A percentile compares a stretch with the other conserved stretches of the same genome.
Evolutionary conservation across 2,329 filamentous ascomycete species (phyloP).

Genomic region (Periglandula ipomoeae): DNA sequence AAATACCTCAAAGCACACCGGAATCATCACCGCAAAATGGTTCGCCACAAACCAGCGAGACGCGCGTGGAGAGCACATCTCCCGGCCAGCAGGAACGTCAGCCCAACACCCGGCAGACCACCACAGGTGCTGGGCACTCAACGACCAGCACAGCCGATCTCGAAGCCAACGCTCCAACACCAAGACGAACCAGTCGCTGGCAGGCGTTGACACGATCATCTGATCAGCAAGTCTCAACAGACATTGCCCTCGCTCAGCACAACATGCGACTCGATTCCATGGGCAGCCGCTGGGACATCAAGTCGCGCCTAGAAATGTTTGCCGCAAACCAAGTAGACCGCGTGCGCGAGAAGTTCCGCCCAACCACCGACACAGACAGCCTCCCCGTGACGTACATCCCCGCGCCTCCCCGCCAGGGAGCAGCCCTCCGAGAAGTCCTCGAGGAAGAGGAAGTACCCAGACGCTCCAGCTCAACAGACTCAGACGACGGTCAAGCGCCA

Average conservation of each 20-base stretch:
- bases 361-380: constrained; percentile 43
- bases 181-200: constrained; percentile 18
- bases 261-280: constrained; percentile 12
- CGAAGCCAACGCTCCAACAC: constrained; percentile 18
- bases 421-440: constrained; percentile 45
- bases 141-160: constrained; percentile 15
- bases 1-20: constrained; percentile 10
- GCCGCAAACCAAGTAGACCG: constrained; percentile 51
- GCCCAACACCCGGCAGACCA: constrained; percentile 9
- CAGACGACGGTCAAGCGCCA: constrained; percentile 9
- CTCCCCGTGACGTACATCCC: constrained; percentile 53
- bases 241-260: neutral
- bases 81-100: constrained; percentile 10
- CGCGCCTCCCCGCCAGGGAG: constrained; percentile 48
- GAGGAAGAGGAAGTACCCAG: constrained; percentile 37
- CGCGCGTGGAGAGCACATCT: constrained; percentile 18
- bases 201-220: constrained; percentile 9
- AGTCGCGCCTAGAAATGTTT: constrained; percentile 49
- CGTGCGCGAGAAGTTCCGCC: constrained; percentile 45
- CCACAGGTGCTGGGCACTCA: constrained; percentile 12
- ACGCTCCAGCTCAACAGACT: constrained; percentile 6
- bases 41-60: constrained; percentile 16
- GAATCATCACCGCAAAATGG: constrained; percentile 28
- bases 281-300: constrained; percentile 43
- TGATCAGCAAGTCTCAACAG: neutral